Percentiles rank a stretch among this genome's conserved stretches.
phyloP scores from a whole-genome alignment of 2,329 filamentous ascomycete genomes.

The Ophiostoma pallidulum region DNA sequence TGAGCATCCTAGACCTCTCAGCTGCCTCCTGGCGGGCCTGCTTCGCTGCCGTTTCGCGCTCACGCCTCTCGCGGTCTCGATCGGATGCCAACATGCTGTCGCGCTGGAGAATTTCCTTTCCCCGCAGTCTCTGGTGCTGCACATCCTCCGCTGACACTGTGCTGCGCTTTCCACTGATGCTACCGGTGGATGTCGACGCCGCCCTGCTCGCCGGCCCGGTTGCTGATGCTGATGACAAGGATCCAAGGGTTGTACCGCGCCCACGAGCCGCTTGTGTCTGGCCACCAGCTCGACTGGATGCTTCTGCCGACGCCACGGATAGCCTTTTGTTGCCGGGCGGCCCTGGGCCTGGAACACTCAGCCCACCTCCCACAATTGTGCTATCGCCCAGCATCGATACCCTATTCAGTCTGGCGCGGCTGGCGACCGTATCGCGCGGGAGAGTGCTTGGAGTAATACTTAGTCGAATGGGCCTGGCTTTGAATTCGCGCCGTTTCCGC shows the following conservation, averaged over 20 bases:
- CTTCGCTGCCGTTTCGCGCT: slow-evolving; percentile 45
- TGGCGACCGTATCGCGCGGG: slow-evolving; percentile 49
- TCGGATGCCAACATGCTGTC: slow-evolving; percentile 40
- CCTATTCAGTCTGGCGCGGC: slow-evolving; percentile 44
- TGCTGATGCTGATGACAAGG: slow-evolving; percentile 24
- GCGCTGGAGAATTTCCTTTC: slow-evolving; percentile 43
- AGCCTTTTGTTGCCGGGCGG: slow-evolving; percentile 21
- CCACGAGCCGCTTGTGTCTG: slow-evolving; percentile 16
- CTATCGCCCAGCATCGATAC: slow-evolving; percentile 10
- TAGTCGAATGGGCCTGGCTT: slow-evolving; percentile 46
- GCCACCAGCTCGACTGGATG: neutral
- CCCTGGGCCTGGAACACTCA: neutral
- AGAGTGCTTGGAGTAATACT: slow-evolving; percentile 31
- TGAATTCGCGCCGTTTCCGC: slow-evolving; percentile 52
- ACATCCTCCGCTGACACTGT: slow-evolving; percentile 41
- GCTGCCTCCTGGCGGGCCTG: slow-evolving; percentile 50
- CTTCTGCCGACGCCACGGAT: slow-evolving; percentile 13
- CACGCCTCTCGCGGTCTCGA: slow-evolving; percentile 43
- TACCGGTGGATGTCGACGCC: slow-evolving; percentile 38
- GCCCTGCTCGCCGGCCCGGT: slow-evolving; percentile 25
- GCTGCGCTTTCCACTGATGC: slow-evolving; percentile 35
- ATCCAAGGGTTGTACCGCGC: slow-evolving; percentile 21
- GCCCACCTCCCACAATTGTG: neutral
- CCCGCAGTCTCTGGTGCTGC: slow-evolving; percentile 41
- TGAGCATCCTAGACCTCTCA: slow-evolving; percentile 48